Base-by-base conservation (phyloP, 306 rosid genomes). In the Acacia confusa region DNA sequence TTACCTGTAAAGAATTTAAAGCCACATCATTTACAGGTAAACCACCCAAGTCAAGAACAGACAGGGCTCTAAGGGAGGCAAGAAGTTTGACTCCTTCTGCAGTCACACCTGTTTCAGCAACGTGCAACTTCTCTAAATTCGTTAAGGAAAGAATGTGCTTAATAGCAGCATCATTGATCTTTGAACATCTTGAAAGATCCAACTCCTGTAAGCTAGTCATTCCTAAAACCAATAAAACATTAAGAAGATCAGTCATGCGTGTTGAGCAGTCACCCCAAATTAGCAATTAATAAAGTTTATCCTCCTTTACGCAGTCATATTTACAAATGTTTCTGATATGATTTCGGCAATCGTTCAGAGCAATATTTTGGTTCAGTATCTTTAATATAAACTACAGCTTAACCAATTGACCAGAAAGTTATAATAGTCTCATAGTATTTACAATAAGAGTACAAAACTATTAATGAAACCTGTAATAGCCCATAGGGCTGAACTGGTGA, bases 11-110 rank as follows among this genome's bases (percentile, higher is more conserved):
- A 1, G 91, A 88, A 78, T 68, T 81, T 70, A 95, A 72, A 15
- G 92, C 70, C 27, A 20, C 79, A 79, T 95, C 98, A 78, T 94
- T 93, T 10, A 93, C 90, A 11, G 91, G 97, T 78, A 95, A 90
- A 80, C 97, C 99, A 68, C 99, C 99, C 84, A 93, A 88, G 81
- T 93, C 95, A 65, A 95, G 93, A 78, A 89, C 82, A 61, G 83
- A 79, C 89, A 95, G 86, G 78, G 82, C 82, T 76, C 55, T 57
- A 71, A 91, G 94, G n/a, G 89, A 87, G 70, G 94, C 78, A 36
- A 95, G 87, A 81, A 91, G 97, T 75, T 67, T 75, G 77, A 90
- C 87, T 55, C 97, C 98, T 47, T 89, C 63, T 16, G 89, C 88
- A 7, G 95, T 87, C 34, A 94, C 88, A 12, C 91, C 74, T 1